Base-by-base conservation (phyloP, 768 basidiomycete genomes). In the Strobilomyces confusus region DNA sequence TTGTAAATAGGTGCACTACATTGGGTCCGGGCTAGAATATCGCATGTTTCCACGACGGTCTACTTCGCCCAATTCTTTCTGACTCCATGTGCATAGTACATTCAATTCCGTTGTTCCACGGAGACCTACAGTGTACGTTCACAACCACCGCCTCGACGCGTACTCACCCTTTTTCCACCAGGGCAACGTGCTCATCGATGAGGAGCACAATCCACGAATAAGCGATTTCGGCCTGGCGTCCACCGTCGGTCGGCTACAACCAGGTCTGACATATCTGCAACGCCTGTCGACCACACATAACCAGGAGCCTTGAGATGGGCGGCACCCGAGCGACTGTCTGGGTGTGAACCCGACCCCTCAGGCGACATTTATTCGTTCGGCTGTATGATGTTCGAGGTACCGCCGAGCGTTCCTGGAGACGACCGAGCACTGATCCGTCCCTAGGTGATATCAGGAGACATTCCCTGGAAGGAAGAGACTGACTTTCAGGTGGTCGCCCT, bases 381-480 rank as follows among this genome's bases (percentile, higher is more conserved):
- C 0, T 55, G 52, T 13, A 9, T 40, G 11, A 56, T 48, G 41
- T 44, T 44, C 2, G 47, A 55, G 47, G 55, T 56, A 34, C 34
- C 0, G 11, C 3, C 5, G 1, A 1, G 12, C 34, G 17, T 32
- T 13, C 13, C 13, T 2, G n/a, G 38, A 9, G 36, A n/a, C 15
- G 17, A 14, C 5, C 15, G 36, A 37, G 13, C 15, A 34, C 11
- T 34, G 12, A 37, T 37, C 4, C 12, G 8, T 1, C 2, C n/a
- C 0, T 5, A 56, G 51, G 52, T 56, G 9, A 6, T 54, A 4
- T 56, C 45, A 5, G 51, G 55, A 19, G 55, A 55, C 1, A 20
- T 48, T 9, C 55, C 55, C 4, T 54, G 55, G 52, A 56, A 54
- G 45, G 52, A 19, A 19, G 29, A 25, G 45, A 56, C 5, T 0